These are phyloP conservation scores for Adansonia madagascariensis DNA, from an alignment of 441 rosid genomes.

Conservation along the genomic window DNA sequence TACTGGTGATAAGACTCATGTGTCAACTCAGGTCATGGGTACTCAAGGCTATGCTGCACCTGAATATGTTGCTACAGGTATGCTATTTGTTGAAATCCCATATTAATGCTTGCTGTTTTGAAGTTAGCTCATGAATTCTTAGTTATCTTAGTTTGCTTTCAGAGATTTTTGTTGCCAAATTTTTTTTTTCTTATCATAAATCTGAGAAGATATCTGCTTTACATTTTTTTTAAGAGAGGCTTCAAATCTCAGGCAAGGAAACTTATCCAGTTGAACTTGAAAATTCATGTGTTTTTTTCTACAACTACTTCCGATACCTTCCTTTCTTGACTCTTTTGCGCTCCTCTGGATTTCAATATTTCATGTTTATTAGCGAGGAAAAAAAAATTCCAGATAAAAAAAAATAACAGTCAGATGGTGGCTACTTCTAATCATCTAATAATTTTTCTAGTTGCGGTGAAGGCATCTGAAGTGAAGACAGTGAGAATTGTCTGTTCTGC, in stretches of 20 bases:
- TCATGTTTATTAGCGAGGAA: neutral
- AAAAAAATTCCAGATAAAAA: no score
- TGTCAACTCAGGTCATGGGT: conserved; percentile 76
- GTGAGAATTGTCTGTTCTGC: neutral
- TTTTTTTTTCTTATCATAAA: neutral
- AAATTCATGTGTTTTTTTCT: no score
- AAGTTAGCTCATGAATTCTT: neutral
- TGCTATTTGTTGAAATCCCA: conserved; percentile 22
- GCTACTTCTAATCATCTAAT: neutral
- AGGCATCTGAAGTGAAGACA: neutral
- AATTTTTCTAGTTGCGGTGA: neutral
- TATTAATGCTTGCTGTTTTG: conserved; percentile 1
- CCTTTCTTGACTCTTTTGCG: neutral
- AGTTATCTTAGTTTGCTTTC: neutral
- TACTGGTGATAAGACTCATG: conserved; percentile 74
- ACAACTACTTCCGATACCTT: neutral
- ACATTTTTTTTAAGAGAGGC: conserved; percentile 8
- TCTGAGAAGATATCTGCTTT: conserved; percentile 10
- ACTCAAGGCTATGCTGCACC: conserved; percentile 77
- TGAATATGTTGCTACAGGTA: conserved; percentile 78
- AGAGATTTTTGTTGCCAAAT: neutral
- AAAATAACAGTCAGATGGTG: neutral
- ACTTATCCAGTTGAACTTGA: neutral
- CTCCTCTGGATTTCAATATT: conserved; percentile 13
- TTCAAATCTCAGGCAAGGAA: neutral